Conservation (phyloP, 1,284 basidiomycete species). For the Ceratobasidium papillatum region DNA sequence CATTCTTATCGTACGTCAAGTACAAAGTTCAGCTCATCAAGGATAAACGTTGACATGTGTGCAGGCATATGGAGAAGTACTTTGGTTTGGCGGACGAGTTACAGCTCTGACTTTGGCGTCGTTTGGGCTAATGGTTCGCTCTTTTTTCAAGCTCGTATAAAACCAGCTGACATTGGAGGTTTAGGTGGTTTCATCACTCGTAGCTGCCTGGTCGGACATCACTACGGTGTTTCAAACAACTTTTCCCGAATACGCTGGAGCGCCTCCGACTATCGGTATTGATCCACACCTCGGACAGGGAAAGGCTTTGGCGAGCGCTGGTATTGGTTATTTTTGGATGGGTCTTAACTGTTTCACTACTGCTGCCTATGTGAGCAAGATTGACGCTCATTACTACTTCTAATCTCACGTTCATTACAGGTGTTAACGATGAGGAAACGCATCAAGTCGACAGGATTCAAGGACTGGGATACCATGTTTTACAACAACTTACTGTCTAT, state of each 20-base stretch:
- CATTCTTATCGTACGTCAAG: constrained; percentile 84
- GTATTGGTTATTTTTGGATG: constrained; percentile 97
- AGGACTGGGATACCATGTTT: constrained; percentile 99
- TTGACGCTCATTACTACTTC: neutral
- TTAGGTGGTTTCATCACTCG: constrained; percentile 90
- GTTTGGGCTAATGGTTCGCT: constrained; percentile 89
- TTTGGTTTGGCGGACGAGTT: constrained; percentile 95
- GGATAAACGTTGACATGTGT: constrained; percentile 16
- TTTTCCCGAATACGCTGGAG: constrained; percentile 20
- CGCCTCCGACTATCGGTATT: constrained; percentile 22
- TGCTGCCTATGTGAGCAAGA: constrained; percentile 83
- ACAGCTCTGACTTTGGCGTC: constrained; percentile 88
- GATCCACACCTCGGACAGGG: constrained; percentile 45
- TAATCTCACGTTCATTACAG: constrained; percentile 54
- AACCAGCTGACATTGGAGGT: constrained; percentile 34
- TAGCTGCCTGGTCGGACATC: constrained; percentile 96
- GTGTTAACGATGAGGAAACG: constrained; percentile 96
- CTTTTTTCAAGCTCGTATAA: neutral
- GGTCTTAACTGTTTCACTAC: constrained; percentile 89
- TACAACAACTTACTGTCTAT: constrained; percentile 98
- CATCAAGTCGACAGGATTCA: constrained; percentile 98
- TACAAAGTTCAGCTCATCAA: constrained; percentile 19
- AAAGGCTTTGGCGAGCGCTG: constrained; percentile 67
- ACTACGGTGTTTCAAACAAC: constrained; percentile 28
- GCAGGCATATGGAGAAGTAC: constrained; percentile 94